Conservation (phyloP, 2,329 filamentous ascomycete species). For the Lecanicillium sp. region DNA sequence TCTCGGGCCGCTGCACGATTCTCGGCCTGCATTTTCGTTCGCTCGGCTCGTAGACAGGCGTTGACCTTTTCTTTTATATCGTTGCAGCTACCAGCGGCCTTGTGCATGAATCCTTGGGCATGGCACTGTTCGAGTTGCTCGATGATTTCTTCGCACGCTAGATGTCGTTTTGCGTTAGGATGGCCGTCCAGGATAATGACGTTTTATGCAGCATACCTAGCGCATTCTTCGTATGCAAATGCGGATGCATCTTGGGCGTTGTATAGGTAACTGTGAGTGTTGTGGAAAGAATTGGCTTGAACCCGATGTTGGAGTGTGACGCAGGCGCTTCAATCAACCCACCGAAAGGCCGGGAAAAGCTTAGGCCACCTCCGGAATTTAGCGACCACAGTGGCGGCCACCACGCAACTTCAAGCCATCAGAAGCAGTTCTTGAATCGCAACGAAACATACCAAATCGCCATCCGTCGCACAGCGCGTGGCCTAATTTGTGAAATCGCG, state of each 20-base stretch:
- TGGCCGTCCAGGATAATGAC: not conserved
- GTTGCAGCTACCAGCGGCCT: conserved; percentile 85
- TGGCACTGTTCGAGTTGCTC: conserved; percentile 92
- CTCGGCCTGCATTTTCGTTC: conserved; percentile 64
- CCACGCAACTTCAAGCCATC: conserved; percentile 1
- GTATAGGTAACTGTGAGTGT: not conserved
- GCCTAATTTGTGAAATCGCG: not conserved
- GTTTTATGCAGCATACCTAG: conserved; percentile 47
- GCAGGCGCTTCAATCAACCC: not conserved
- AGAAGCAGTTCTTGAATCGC: not conserved
- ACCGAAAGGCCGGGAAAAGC: conserved; percentile 14
- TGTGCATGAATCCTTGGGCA: conserved; percentile 83
- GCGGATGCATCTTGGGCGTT: conserved; percentile 75
- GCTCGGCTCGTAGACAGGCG: conserved; percentile 72
- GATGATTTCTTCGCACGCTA: conserved; percentile 94
- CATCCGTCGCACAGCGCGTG: not conserved
- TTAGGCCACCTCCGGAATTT: conserved; percentile 19
- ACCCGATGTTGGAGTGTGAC: not conserved
- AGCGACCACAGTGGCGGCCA: conserved; percentile 1
- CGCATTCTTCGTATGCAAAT: conserved; percentile 89
- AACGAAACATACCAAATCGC: not conserved
- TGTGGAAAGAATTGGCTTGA: not conserved
- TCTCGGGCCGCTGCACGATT: conserved; percentile 63
- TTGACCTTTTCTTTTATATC: conserved; percentile 76
- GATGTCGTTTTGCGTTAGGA: conserved; percentile 12